These are phyloP conservation scores for Rutstroemia sp. DNA, from an alignment of 2,329 filamentous ascomycete genomes.

Conservation along the genomic window DNA sequence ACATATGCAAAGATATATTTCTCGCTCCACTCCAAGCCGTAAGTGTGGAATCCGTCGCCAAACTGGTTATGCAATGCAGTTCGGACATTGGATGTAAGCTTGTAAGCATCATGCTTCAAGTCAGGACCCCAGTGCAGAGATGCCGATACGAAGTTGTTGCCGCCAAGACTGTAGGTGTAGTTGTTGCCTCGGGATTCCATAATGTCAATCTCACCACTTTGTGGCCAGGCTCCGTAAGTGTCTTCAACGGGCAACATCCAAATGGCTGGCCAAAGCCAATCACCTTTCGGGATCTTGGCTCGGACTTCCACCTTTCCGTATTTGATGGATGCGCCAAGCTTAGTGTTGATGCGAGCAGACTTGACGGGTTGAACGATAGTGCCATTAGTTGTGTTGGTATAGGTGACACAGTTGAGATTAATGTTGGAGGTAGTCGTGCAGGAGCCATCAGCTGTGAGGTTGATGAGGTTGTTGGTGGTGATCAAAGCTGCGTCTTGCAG, in stretches of 20 bases:
- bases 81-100: constrained; percentile 73
- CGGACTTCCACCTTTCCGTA: constrained; percentile 77
- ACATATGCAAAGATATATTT: constrained; percentile 86
- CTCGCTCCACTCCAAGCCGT: constrained; percentile 80
- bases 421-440: constrained; percentile 52
- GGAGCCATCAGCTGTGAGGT: constrained; percentile 56
- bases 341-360: constrained; percentile 73
- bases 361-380: constrained; percentile 71
- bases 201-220: constrained; percentile 79
- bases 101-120: constrained; percentile 67
- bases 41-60: constrained; percentile 62
- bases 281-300: constrained; percentile 66
- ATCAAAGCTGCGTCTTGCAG: constrained; percentile 63
- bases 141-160: constrained; percentile 73
- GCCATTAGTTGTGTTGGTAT: constrained; percentile 70
- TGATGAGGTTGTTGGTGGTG: constrained; percentile 57
- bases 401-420: constrained; percentile 56
- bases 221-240: constrained; percentile 70
- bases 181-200: constrained; percentile 78
- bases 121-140: constrained; percentile 79
- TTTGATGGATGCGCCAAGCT: constrained; percentile 63
- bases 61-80: constrained; percentile 70
- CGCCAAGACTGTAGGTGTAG: constrained; percentile 65
- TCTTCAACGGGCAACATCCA: constrained; percentile 76
- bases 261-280: constrained; percentile 90